Evolutionary conservation across 225 moss, liverwort and hornwort species (phyloP), one percentile per base, ranked within the genome.

Genomic region (Straminergon stramineum): DNA sequence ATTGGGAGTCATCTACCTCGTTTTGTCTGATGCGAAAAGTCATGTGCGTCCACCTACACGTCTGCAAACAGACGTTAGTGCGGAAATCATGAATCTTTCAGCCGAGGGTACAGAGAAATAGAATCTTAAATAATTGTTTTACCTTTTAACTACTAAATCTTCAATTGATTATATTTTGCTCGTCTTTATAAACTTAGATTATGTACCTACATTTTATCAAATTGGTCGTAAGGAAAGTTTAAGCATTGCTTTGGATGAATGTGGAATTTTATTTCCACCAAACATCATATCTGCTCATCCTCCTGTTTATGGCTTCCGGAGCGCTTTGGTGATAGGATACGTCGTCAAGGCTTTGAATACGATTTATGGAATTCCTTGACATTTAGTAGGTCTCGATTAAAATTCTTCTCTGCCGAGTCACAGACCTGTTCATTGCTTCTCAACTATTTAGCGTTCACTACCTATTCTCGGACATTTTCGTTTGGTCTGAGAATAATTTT

Each of bases 311-410:
- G 13, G 13, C 43, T 43, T 79, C 27, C 5, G 17, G 7, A 39
- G 35, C 6, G 11, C 26, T 79, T 7, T 1, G 11, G 11, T 17
- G 16, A 17, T n/a, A 11, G 18, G 48, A 45, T n/a, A 4, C 11
- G 9, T 80, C 27, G 3, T 8, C 0, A 18, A 10, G 17, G 21
- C 17, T 8, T 13, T 16, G 1, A 17, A 8, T 6, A 18, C 2
- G 2, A 11, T 13, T 48, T 34, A 1, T 9, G 11, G 27, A 13
- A 13, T 27, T 30, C 3, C 7, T 86, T 3, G 35, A 37, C 9
- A 2, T 10, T 14, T 14, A 14, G 37, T 37, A 1, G 9, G 16
- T 37, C 20, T n/a, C n/a, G 10, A 3, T 30, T 15, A 4, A 7
- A 3, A 17, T n/a, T 48, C 7, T 22, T 64, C 8, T 13, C 7